Percentiles rank a stretch among this genome's conserved stretches.
phyloP scores from a whole-genome alignment of 2,329 filamentous ascomycete species.

The Pyrenophora seminiperda region DNA sequence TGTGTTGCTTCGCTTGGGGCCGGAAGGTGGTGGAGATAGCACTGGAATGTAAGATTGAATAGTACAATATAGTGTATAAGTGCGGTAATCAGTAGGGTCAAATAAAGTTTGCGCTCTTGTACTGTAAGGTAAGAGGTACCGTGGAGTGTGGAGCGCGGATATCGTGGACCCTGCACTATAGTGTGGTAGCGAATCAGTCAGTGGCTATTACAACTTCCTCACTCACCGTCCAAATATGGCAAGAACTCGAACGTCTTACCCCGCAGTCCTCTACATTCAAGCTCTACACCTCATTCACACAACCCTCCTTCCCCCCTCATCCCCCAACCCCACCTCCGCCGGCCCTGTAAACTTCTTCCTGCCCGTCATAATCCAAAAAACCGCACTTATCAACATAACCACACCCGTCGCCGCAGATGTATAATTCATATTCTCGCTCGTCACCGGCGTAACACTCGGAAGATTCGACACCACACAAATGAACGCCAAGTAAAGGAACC shows the following conservation, averaged over 20 bases:
- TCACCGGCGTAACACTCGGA: conserved; percentile 58
- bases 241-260: neutral
- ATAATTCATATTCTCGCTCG: conserved; percentile 63
- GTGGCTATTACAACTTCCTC: too few species aligned
- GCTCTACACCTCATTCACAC: neutral
- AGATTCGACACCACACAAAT: conserved; percentile 63
- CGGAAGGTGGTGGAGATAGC: too few species aligned
- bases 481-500: conserved; percentile 60
- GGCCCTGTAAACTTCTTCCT: conserved; percentile 59
- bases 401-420: conserved; percentile 62
- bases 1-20: too few species aligned
- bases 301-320: neutral
- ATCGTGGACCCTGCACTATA: neutral
- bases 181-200: neutral
- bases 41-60: neutral
- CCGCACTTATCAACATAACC: conserved; percentile 56
- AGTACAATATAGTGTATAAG: neutral
- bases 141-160: too few species aligned
- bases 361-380: conserved; percentile 60
- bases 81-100: neutral
- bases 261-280: too few species aligned
- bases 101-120: too few species aligned
- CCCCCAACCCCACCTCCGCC: conserved; percentile 30
- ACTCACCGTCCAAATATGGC: too few species aligned
- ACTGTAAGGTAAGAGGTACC: too few species aligned